Evolutionary conservation across 805 yeast genomes (phyloP).

Genomic region (Yarrowia deformans): DNA sequence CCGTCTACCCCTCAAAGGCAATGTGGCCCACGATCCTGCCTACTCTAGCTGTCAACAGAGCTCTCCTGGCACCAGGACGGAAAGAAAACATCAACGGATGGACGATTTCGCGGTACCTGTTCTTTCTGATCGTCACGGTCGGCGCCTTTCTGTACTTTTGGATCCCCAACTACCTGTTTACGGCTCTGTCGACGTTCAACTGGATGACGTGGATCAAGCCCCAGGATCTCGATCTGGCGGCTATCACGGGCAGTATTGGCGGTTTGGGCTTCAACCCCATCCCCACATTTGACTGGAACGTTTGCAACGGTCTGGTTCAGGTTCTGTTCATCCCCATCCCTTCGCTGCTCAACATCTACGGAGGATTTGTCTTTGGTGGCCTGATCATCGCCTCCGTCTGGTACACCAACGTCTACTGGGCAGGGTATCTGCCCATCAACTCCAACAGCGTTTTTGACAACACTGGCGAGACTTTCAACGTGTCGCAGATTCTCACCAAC

Average conservation of each 20-base stretch:
- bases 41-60: constrained; percentile 54
- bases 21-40: constrained; percentile 64
- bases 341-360: constrained; percentile 39
- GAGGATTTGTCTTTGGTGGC: constrained; percentile 41
- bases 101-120: constrained; percentile 61
- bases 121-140: constrained; percentile 56
- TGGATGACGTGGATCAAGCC: constrained; percentile 66
- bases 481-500: constrained; percentile 54
- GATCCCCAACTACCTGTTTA: constrained; percentile 71
- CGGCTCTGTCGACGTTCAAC: constrained; percentile 66
- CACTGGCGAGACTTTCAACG: constrained; percentile 58
- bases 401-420: constrained; percentile 63
- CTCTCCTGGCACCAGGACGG: constrained; percentile 50
- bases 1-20: constrained; percentile 54
- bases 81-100: constrained; percentile 64
- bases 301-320: constrained; percentile 46
- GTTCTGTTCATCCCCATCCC: constrained; percentile 41
- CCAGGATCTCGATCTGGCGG: constrained; percentile 65
- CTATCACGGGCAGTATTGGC: constrained; percentile 62
- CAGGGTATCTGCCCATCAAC: constrained; percentile 66
- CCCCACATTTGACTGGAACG: constrained; percentile 54
- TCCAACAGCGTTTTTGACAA: constrained; percentile 61
- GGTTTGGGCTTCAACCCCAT: constrained; percentile 55
- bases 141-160: constrained; percentile 64
- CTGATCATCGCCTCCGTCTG: constrained; percentile 57